Conservation (phyloP, 2,329 filamentous ascomycete species). For the Davidsoniella virescens region DNA sequence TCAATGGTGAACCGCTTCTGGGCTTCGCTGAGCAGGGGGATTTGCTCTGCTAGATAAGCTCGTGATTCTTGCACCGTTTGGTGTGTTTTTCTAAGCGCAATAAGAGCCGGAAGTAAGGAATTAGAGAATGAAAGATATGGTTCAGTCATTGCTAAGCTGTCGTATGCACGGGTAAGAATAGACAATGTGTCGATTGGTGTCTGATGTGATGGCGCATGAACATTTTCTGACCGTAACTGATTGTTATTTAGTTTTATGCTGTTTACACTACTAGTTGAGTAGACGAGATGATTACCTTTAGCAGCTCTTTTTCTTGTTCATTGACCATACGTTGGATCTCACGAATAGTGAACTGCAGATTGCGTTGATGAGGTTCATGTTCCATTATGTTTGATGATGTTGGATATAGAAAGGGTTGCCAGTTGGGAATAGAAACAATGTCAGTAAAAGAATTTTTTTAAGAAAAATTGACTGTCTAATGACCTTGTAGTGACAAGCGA, state of each 20-base stretch:
- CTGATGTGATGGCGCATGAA: conserved; percentile 5
- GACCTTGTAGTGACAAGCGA: not conserved
- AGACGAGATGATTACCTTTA: conserved; percentile 22
- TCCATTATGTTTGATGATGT: not conserved
- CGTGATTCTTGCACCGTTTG: conserved; percentile 49
- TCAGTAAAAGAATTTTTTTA: no score
- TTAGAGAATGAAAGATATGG: conserved; percentile 49
- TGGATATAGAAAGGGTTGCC: not conserved
- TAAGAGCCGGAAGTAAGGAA: conserved; percentile 53
- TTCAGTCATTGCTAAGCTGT: conserved; percentile 41
- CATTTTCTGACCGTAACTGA: conserved; percentile 15
- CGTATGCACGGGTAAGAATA: conserved; percentile 49
- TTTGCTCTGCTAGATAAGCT: conserved; percentile 34
- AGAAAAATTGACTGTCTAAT: not conserved
- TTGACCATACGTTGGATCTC: conserved; percentile 45
- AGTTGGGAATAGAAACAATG: not conserved
- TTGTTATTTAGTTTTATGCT: conserved; percentile 2
- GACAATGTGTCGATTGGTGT: conserved; percentile 19
- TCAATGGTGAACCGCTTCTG: conserved; percentile 34
- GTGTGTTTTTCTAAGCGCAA: conserved; percentile 53
- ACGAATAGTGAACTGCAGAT: conserved; percentile 49
- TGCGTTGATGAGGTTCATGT: conserved; percentile 26
- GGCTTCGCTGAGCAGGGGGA: conserved; percentile 25
- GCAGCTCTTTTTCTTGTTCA: conserved; percentile 35
- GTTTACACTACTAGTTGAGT: not conserved